Evolutionary conservation across 495 filamentous ascomycete genomes (phyloP), one percentile per base, ranked within the genome.

Genomic region (Tirmania nivea): DNA sequence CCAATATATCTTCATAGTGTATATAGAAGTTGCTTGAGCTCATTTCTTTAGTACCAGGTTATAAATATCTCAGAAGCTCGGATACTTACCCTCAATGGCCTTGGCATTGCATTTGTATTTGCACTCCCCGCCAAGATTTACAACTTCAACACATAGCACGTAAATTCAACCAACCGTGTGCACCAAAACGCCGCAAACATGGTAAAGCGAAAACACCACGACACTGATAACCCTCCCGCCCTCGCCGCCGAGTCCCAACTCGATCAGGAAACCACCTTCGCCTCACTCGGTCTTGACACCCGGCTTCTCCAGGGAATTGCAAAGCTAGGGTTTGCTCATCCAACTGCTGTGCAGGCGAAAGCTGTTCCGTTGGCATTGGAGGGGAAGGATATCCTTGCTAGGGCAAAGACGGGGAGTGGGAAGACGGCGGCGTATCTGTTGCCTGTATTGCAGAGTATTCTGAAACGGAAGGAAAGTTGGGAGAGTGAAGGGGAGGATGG

Each of bases 351-450:
- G 3, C 90, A 97, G 67, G 72, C 78, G 12, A 81, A 81, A 66
- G 84, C 83, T 6, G 94, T 97, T 59, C 92, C 90, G 8, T 68
- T 95, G 48, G 84, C 85, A 31, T 70, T 95, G n/a, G 79, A 86
- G 55, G 90, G 90, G 16, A 82, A 83, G 62, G 88, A 95, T 73
- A 80, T 97, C 54, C 68, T 96, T 48, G 79, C 86, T 51, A 84
- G 84, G 58, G 82, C 89, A 45, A 90, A 86, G 67, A 95, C 88
- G 17, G 88, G 88, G 31, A 90, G 86, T 17, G 89, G 90, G 49
- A 97, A 97, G 69, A 97, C 90, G 6, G 83, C 84, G n/a, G 90
- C 90, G 51, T 97, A 97, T 67, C 71, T 94, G n/a, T 74, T 96
- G 25, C 90, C 90, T 1, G 74, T 94, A 39, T 68, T 96, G 39